A percentile compares a stretch with the other conserved stretches of the same genome.
These are phyloP conservation scores for Lathyrus oleraceus DNA, from an alignment of 306 rosid species.

Conservation along the genomic window DNA sequence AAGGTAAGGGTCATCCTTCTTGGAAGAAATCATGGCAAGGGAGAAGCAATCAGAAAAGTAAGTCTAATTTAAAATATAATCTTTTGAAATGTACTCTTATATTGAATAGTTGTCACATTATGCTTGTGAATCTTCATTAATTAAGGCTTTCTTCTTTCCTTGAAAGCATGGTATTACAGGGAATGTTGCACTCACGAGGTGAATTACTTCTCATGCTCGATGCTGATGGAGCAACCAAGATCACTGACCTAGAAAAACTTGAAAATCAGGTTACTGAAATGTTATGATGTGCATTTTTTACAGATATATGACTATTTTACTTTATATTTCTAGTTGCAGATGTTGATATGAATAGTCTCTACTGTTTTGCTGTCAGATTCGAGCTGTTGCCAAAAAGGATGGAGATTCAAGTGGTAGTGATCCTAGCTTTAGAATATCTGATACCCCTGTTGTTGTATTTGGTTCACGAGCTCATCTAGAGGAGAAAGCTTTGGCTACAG, in stretches of 20 bases:
- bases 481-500: constrained; percentile 91
- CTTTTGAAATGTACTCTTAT: not conserved
- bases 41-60: constrained; percentile 99
- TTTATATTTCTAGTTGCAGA: constrained; percentile 15
- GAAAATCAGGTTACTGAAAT: constrained; percentile 70
- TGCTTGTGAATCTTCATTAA: constrained; percentile 48
- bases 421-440: constrained; percentile 66
- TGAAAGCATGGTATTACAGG: constrained; percentile 94
- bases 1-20: constrained; percentile 86
- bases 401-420: constrained; percentile 48
- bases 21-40: constrained; percentile 91
- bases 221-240: constrained; percentile 98
- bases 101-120: constrained; percentile 1
- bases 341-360: constrained; percentile 22
- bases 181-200: constrained; percentile 98
- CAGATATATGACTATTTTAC: constrained; percentile 10
- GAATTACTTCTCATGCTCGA: constrained; percentile 93
- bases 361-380: constrained; percentile 54
- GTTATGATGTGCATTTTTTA: not conserved
- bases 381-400: constrained; percentile 55
- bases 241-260: constrained; percentile 84
- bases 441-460: constrained; percentile 78
- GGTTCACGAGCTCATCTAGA: constrained; percentile 98
- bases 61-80: constrained; percentile 51
- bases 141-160: constrained; percentile 63